Evolutionary conservation across 106 monocot genomes (phyloP).

Genomic region (Allium sativum): DNA sequence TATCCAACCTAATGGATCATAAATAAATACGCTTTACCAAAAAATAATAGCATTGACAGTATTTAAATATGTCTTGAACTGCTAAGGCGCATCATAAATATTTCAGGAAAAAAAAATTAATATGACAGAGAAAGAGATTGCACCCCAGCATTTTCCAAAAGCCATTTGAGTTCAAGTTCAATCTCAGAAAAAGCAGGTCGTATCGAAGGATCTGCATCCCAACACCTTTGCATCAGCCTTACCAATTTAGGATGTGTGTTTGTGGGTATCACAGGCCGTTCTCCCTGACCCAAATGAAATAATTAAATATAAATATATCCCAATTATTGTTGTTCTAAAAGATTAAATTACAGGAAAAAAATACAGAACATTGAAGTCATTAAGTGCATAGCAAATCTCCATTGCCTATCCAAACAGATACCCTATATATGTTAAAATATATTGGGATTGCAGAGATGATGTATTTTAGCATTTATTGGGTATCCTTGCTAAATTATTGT

Average conservation of each 20-base stretch:
- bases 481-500: too few species aligned
- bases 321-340: too few species aligned
- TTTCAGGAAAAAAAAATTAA: neutral
- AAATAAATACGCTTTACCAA: neutral
- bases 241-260: constrained; percentile 55
- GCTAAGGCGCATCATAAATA: neutral
- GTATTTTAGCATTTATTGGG: too few species aligned
- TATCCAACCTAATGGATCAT: neutral
- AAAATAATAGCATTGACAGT: neutral
- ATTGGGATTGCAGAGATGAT: too few species aligned
- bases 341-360: too few species aligned
- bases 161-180: constrained; percentile 57
- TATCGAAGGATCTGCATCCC: constrained; percentile 50
- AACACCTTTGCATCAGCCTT: constrained; percentile 81
- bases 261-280: constrained; percentile 58
- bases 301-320: too few species aligned
- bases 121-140: neutral
- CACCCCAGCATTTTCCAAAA: constrained; percentile 22
- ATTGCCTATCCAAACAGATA: too few species aligned
- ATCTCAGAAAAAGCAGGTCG: constrained; percentile 81
- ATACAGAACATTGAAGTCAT: too few species aligned
- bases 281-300: constrained; percentile 26
- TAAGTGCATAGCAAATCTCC: too few species aligned
- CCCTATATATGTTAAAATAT: too few species aligned
- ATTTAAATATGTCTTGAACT: too few species aligned